Base-by-base conservation (phyloP, 225 moss, liverwort and hornwort species). In the Anthoceros angustus region DNA sequence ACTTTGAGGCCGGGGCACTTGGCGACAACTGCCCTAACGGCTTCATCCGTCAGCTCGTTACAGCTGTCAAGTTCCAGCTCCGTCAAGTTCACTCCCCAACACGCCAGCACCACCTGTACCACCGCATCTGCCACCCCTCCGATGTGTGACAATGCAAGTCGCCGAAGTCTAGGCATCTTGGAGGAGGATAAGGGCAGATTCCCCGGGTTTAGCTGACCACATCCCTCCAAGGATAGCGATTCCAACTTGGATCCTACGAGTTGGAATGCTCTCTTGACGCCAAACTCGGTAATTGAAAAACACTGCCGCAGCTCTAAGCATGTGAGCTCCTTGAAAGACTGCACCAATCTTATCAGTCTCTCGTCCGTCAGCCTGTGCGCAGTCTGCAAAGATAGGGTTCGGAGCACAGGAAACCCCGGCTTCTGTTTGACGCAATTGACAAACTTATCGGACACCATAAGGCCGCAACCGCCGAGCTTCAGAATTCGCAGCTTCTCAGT, bases 401-500 rank as follows among this genome's bases (percentile, higher is more conserved):
- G 64, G 12, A 85, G 77, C 11, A 42, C 10, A 6, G 81, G 71
- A 43, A 82, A 41, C 9, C 71, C 67, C 39, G 38, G 43, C 39
- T 67, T 40, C 5, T 50, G 67, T 65, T 72, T 69, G 25, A 70
- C 41, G 24, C 78, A 49, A 41, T 62, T 40, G 40, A 79, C 71
- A 39, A 75, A 70, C 61, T 74, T 63, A 14, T 82, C 77, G 6
- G 81, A 63, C 24, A 82, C 41, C 7, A 77, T 70, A 38, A 81
- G 73, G 67, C 84, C 84, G 42, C 79, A 79, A 75, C 79, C 63
- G 25, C 77, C 79, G 62, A 85, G 70, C 40, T 82, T 77, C 67
- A 85, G 42, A 38, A 68, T 74, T 71, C 74, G 74, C 65, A 84
- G 69, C 42, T 66, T 61, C 61, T 79, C 40, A 8, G 62, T 60